Evolutionary conservation across 768 basidiomycete genomes (phyloP).

Genomic region (Tylopilus plumbeoviolaceoides): DNA sequence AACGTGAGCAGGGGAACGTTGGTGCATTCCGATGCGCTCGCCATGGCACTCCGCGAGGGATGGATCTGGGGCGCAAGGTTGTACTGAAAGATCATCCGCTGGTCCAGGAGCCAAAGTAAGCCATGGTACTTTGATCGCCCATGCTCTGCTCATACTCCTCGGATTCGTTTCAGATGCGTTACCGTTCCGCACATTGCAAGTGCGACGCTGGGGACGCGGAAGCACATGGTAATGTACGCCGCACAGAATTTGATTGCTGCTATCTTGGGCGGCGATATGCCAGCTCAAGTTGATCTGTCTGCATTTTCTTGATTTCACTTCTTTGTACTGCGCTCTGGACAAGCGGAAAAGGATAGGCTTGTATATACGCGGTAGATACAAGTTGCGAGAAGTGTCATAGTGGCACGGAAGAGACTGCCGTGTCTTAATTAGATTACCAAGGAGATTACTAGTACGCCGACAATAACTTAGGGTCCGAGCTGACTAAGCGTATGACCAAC

Average conservation of each 20-base stretch:
- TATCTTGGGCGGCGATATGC: conserved; percentile 55
- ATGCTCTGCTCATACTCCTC: not conserved
- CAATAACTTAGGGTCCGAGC: too few relatives aligned
- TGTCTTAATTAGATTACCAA: too few relatives aligned
- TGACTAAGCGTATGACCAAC: conserved; percentile 6
- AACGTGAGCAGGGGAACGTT: conserved; percentile 84
- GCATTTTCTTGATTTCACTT: too few relatives aligned
- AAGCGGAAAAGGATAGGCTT: too few relatives aligned
- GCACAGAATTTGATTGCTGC: conserved; percentile 52
- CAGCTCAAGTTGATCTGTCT: conserved; percentile 42
- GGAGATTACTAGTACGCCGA: too few relatives aligned
- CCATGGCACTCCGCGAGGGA: conserved; percentile 66
- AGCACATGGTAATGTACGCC: conserved; percentile 77
- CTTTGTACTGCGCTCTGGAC: too few relatives aligned
- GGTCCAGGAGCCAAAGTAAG: conserved; percentile 69
- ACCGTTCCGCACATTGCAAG: conserved; percentile 91
- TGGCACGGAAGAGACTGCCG: too few relatives aligned
- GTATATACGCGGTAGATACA: too few relatives aligned
- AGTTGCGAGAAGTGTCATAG: too few relatives aligned
- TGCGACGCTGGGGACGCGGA: conserved; percentile 80
- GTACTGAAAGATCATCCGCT: conserved; percentile 73
- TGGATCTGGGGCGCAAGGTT: conserved; percentile 87
- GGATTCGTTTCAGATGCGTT: conserved; percentile 49
- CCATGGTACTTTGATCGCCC: conserved; percentile 1
- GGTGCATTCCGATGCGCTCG: conserved; percentile 88